Base-by-base conservation (phyloP, 306 rosid species). In the Trichosanthes truncata region DNA sequence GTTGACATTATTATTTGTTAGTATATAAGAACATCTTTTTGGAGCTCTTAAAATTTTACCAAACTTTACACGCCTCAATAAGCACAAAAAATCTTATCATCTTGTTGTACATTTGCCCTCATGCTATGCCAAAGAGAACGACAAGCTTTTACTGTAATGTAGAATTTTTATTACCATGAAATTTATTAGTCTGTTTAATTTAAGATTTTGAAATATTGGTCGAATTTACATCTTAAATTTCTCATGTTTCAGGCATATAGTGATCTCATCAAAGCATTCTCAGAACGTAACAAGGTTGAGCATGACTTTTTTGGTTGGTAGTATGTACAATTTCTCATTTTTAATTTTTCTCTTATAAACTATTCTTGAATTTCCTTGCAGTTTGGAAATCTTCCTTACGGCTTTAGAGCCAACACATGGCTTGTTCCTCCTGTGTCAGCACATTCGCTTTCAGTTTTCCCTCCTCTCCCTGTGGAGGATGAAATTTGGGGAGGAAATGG, bases 331-430 rank as follows among this genome's bases (percentile, higher is more conserved):
- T 49, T 78, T 78, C 73, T 23, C 31, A 43, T 25, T 21, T 76
- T 80, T 38, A 9, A 49, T 45, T 48, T 29, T 3, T 79, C 48
- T 76, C 29, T 25, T 79, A n/a, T 41, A 36, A 78, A 26, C 75
- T 77, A 78, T 53, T 73, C 78, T 81, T 67, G 51, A 20, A 21
- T 35, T 78, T 52, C 62, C 52, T 53, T 85, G 68, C 89, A 95
- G 99, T 95, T 95, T 85, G 99, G 98, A 74, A 95, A 95, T 87
- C 97, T 95, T 61, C 97, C 99, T 43, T 95, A 84, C 60, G 99
- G 99, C 79, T 91, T 95, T 79, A 83, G 98, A 91, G 92, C 96
- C 74, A 95, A 95, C 87, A 93, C 99, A 1, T 95, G 99, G 99
- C 97, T 95, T 75, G 98, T 90, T 79, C 96, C 97, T 57, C 97